A percentile compares a stretch with the other conserved stretches of the same genome.
These are phyloP conservation scores for Apiospora hydei DNA, from an alignment of 2,329 filamentous ascomycete species.

Conservation along the genomic window DNA sequence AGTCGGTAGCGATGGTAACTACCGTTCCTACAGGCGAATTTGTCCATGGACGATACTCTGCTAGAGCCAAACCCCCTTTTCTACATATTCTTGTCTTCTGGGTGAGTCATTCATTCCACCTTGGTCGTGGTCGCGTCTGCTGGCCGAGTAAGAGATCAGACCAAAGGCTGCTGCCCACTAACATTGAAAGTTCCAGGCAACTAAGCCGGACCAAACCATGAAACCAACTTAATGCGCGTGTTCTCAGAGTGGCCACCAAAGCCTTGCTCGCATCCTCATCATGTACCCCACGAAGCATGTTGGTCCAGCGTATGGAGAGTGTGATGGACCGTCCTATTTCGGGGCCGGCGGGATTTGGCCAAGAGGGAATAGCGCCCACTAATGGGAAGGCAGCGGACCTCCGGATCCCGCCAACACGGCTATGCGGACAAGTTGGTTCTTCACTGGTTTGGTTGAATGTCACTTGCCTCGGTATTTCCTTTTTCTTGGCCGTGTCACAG, in stretches of 20 bases:
- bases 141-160: neutral
- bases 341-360: neutral
- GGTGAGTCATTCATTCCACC: neutral
- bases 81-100: neutral
- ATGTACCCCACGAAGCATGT: neutral
- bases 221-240: neutral
- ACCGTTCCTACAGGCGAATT: neutral
- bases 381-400: slow-evolving; percentile 4
- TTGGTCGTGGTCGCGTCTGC: neutral
- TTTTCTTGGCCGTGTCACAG: slow-evolving; percentile 1
- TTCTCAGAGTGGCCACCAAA: neutral
- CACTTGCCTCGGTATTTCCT: neutral
- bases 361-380: neutral
- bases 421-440: neutral
- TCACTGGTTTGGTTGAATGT: neutral
- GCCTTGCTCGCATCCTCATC: neutral
- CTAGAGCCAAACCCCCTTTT: neutral
- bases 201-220: neutral
- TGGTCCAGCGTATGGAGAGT: neutral
- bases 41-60: neutral
- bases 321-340: neutral
- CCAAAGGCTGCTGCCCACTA: neutral
- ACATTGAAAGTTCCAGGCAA: neutral
- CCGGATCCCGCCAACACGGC: slow-evolving; percentile 1
- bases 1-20: neutral